These are phyloP conservation scores for Aspergillus calidoustus DNA, from an alignment of 2,329 filamentous ascomycete species.

Conservation along the genomic window DNA sequence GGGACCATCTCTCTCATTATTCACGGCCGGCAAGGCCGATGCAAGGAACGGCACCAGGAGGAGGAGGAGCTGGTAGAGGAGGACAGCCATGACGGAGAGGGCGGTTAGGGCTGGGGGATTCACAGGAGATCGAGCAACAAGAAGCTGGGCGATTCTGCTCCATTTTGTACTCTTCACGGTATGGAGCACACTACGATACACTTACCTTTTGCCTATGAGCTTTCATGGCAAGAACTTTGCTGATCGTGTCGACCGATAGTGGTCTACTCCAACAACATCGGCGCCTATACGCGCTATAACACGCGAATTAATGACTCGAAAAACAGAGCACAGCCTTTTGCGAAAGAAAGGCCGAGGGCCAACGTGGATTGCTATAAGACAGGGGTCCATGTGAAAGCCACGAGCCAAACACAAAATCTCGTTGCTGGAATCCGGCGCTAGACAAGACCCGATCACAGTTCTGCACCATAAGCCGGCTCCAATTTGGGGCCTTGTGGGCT, in stretches of 20 bases:
- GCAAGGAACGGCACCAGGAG: conserved; percentile 12
- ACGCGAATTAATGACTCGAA: neutral
- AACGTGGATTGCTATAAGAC: neutral
- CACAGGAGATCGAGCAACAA: neutral
- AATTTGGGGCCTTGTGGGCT: neutral
- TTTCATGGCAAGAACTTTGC: neutral
- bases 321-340: neutral
- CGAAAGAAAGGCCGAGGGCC: neutral
- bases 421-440: conserved; percentile 4
- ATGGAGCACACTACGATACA: neutral
- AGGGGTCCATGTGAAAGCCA: conserved; percentile 4
- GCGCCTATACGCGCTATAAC: neutral
- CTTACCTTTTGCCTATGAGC: neutral
- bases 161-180: neutral
- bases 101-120: neutral
- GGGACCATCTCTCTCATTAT: conserved; percentile 11
- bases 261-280: neutral
- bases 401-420: neutral
- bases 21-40: conserved; percentile 5
- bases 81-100: conserved; percentile 3
- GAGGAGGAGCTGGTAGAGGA: conserved; percentile 10
- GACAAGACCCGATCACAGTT: neutral
- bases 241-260: neutral
- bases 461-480: neutral
- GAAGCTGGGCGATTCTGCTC: conserved; percentile 1